phyloP scores from a whole-genome alignment of 306 rosid species.

The Alnus glutinosa region DNA sequence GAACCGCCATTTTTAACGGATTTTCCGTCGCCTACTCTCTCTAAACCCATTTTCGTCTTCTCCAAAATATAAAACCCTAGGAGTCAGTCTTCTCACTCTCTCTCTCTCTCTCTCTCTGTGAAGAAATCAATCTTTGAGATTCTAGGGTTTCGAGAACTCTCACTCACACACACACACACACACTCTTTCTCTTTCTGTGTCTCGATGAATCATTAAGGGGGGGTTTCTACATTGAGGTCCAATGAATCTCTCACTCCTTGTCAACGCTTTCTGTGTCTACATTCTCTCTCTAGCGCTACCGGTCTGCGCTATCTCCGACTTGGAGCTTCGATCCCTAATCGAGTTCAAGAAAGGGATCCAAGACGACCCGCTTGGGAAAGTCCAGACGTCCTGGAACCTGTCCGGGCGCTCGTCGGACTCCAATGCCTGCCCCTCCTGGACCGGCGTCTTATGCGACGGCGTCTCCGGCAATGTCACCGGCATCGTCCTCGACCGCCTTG shows the following conservation, averaged over 20 bases:
- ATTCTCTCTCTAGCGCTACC: constrained; percentile 12
- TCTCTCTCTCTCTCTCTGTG: constrained; percentile 25
- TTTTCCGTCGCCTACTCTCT: constrained; percentile 20
- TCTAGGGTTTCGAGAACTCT: constrained; percentile 60
- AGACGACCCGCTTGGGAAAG: constrained; percentile 48
- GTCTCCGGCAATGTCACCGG: constrained; percentile 60
- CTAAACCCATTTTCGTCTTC: not conserved
- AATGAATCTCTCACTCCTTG: constrained; percentile 53
- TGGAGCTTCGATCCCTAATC: constrained; percentile 79
- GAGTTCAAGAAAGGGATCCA: constrained; percentile 88
- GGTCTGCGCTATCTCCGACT: constrained; percentile 33
- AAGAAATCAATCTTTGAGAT: not conserved
- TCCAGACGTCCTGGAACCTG: constrained; percentile 53
- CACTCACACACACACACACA: not conserved
- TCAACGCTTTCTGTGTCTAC: constrained; percentile 14
- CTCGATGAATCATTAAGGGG: constrained; percentile 56
- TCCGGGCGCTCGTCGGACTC: not conserved
- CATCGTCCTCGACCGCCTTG: constrained; percentile 52
- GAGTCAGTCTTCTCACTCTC: constrained; percentile 3
- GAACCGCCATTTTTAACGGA: constrained; percentile 67
- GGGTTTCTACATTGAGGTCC: constrained; percentile 41
- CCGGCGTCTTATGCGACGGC: constrained; percentile 63
- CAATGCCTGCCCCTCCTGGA: constrained; percentile 60
- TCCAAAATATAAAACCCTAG: constrained; percentile 34
- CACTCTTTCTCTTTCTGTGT: not conserved